Conservation (phyloP, 2,329 filamentous ascomycete genomes). For the Aureobasidium sp. region DNA sequence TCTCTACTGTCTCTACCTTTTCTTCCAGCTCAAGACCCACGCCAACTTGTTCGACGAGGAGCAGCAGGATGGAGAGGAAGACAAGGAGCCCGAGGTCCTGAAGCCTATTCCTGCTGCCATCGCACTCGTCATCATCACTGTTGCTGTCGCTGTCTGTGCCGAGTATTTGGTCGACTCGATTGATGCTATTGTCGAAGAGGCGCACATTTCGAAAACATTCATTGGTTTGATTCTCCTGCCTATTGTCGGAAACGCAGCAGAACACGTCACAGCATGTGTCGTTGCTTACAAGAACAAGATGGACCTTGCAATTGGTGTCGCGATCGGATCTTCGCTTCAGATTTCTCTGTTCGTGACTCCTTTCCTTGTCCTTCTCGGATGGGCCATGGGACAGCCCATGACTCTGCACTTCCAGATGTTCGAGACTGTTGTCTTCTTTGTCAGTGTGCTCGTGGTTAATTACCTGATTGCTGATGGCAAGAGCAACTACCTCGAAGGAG, state of each 20-base stretch:
- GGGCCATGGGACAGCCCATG: constrained; percentile 48
- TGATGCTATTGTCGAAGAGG: constrained; percentile 45
- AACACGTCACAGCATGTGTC: constrained; percentile 57
- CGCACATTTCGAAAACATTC: constrained; percentile 49
- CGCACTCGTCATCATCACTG: constrained; percentile 41
- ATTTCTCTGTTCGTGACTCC: constrained; percentile 53
- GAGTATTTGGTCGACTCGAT: constrained; percentile 50
- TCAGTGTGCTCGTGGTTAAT: constrained; percentile 78
- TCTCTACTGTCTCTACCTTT: constrained; percentile 48
- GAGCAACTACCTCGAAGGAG: constrained; percentile 80
- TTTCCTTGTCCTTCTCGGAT: constrained; percentile 50
- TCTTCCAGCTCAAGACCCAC: constrained; percentile 49
- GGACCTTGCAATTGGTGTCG: constrained; percentile 60
- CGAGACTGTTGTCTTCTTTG: constrained; percentile 80
- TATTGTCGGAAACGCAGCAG: constrained; percentile 58
- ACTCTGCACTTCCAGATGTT: constrained; percentile 80
- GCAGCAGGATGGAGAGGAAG: constrained; percentile 22
- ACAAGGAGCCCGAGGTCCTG: constrained; percentile 32
- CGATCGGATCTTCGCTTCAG: constrained; percentile 59
- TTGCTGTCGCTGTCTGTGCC: constrained; percentile 45
- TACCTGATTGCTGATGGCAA: constrained; percentile 79
- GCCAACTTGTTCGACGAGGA: constrained; percentile 41
- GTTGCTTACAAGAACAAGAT: constrained; percentile 61
- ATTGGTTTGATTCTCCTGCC: constrained; percentile 51
- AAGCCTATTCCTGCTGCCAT: constrained; percentile 39